phyloP scores from a whole-genome alignment of 441 rosid species.

The Eugenia klotzschiana region DNA sequence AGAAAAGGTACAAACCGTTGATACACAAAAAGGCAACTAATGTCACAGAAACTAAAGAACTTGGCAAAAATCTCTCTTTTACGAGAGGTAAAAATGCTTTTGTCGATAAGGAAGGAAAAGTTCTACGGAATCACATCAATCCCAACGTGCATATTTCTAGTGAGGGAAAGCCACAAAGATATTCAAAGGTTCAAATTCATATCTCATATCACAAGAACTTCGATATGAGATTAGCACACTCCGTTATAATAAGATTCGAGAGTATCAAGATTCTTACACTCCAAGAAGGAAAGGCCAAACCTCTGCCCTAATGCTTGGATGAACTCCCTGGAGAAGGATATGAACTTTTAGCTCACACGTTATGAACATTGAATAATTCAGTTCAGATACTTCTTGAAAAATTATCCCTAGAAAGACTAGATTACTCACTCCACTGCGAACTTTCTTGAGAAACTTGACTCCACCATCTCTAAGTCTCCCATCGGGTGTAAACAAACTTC shows the following conservation, averaged over 20 bases:
- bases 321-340: constrained; percentile 48
- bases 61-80: not conserved
- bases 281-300: constrained; percentile 94
- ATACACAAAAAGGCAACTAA: not conserved
- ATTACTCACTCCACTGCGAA: constrained; percentile 71
- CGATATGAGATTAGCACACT: not conserved
- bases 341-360: not conserved
- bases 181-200: not conserved
- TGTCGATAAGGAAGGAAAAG: not conserved
- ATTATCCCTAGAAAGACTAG: not conserved
- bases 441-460: constrained; percentile 62
- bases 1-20: not conserved
- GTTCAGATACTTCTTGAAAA: not conserved
- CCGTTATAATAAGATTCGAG: not conserved
- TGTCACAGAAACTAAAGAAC: not conserved
- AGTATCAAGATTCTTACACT: constrained; percentile 43
- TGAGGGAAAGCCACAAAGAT: not conserved
- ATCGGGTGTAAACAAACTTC: constrained; percentile 50
- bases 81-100: not conserved
- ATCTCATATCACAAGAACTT: not conserved
- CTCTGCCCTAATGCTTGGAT: constrained; percentile 75
- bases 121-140: not conserved
- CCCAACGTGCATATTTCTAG: not conserved
- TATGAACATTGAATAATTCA: not conserved
- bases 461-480: constrained; percentile 76